These are phyloP conservation scores for Coleophoma cylindrospora DNA, from an alignment of 2,329 filamentous ascomycete species.

Conservation along the genomic window DNA sequence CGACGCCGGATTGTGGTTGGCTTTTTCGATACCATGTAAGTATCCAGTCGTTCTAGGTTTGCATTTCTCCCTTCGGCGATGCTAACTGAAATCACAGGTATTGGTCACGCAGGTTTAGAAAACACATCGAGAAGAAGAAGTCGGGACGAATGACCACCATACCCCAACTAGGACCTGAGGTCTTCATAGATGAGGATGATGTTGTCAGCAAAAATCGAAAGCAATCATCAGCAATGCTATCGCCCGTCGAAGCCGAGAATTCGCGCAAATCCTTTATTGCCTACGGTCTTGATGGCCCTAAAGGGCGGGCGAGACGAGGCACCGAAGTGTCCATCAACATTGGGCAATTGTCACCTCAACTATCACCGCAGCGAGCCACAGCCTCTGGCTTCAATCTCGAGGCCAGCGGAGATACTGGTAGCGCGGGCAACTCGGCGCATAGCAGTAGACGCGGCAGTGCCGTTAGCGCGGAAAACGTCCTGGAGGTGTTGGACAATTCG, in stretches of 20 bases:
- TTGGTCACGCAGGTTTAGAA: conserved; percentile 79
- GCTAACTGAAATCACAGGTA: conserved; percentile 41
- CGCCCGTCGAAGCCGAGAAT: conserved; percentile 17
- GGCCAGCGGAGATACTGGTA: conserved; percentile 12
- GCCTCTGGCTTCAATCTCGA: conserved; percentile 26
- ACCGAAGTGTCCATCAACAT: conserved; percentile 9
- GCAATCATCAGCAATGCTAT: conserved; percentile 14
- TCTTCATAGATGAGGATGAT: conserved; percentile 79
- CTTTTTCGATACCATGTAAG: conserved; percentile 88
- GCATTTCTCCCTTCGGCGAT: conserved; percentile 11
- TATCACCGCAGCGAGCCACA: conserved; percentile 30
- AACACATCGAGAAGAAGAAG: conserved; percentile 66
- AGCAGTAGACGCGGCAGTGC: conserved; percentile 61
- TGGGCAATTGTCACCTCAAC: conserved; percentile 16
- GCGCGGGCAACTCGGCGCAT: conserved; percentile 19
- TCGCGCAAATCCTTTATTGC: conserved; percentile 22
- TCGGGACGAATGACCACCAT: conserved; percentile 71
- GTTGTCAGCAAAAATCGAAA: conserved; percentile 13
- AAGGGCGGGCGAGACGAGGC: conserved; percentile 13
- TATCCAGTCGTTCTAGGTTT: conserved; percentile 4
- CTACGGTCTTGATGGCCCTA: conserved; percentile 21
- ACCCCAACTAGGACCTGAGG: conserved; percentile 80
- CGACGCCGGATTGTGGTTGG: conserved; percentile 84
- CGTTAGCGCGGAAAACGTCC: conserved; percentile 71
- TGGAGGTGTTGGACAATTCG: conserved; percentile 82